Evolutionary conservation across 306 rosid species (phyloP).

Genomic region (Abrus pulchellus): DNA sequence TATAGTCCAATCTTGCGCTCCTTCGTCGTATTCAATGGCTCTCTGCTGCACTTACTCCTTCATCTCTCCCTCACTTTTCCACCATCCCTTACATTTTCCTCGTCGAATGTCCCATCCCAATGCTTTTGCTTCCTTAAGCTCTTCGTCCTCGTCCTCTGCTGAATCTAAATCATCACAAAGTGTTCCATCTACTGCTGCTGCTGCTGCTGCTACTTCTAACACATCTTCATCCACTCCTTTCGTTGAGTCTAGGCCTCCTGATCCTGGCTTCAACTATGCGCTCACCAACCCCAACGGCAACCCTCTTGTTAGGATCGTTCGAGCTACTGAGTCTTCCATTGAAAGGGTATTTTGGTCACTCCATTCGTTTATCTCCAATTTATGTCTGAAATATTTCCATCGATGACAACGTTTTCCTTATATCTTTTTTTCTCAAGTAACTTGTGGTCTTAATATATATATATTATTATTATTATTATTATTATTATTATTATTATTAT

Average conservation of each 20-base stretch:
- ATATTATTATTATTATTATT: too few species aligned
- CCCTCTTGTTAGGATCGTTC: slow-evolving; percentile 59
- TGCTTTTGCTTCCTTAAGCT: slow-evolving; percentile 75
- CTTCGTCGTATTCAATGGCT: slow-evolving; percentile 60
- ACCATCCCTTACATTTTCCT: slow-evolving; percentile 29
- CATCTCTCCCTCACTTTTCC: slow-evolving; percentile 55
- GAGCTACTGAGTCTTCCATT: slow-evolving; percentile 75
- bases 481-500: too few species aligned
- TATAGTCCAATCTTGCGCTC: too few species aligned
- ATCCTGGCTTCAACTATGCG: slow-evolving; percentile 61
- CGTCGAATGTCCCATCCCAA: slow-evolving; percentile 44
- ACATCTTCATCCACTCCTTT: slow-evolving; percentile 54
- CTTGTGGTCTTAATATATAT: too few species aligned
- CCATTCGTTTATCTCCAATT: too few species aligned
- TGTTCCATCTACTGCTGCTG: slow-evolving; percentile 52
- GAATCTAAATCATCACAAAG: slow-evolving; percentile 61
- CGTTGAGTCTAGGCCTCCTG: slow-evolving; percentile 52
- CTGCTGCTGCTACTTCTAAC: slow-evolving; percentile 10
- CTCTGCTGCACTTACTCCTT: slow-evolving; percentile 54
- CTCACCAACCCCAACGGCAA: slow-evolving; percentile 56
- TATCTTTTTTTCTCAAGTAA: too few species aligned
- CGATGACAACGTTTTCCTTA: too few species aligned
- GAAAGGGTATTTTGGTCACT: slow-evolving; percentile 72
- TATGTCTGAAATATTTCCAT: too few species aligned
- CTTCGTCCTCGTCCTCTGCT: slow-evolving; percentile 57